These are phyloP conservation scores for Passiflora organensis DNA, from an alignment of 345 rosid genomes.

Conservation along the genomic window DNA sequence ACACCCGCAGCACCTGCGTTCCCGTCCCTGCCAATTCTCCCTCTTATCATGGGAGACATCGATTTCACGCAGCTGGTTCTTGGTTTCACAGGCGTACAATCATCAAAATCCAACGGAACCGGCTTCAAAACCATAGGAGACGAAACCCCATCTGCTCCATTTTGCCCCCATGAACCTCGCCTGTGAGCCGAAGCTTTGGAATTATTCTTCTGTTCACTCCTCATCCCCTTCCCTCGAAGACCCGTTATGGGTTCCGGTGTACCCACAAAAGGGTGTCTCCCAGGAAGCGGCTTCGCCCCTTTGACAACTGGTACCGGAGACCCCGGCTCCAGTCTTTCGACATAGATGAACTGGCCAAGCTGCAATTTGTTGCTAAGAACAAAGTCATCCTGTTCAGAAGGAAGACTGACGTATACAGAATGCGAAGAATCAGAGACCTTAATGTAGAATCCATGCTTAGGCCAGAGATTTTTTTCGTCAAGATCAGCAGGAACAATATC, in stretches of 20 bases:
- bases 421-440: conserved; percentile 94
- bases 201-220: conserved; percentile 30
- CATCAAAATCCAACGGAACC: conserved; percentile 77
- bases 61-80: conserved; percentile 29
- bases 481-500: conserved; percentile 95
- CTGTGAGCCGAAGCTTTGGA: conserved; percentile 35
- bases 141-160: conserved; percentile 30
- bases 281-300: conserved; percentile 84
- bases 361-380: conserved; percentile 89
- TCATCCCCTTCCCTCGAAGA: conserved; percentile 47
- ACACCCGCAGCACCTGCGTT: conserved; percentile 27
- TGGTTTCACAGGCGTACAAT: conserved; percentile 74
- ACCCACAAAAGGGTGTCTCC: conserved; percentile 81
- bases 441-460: conserved; percentile 85
- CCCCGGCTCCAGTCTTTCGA: conserved; percentile 82
- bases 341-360: conserved; percentile 86
- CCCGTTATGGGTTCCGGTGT: conserved; percentile 87
- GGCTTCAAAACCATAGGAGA: conserved; percentile 77
- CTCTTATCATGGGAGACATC: conserved; percentile 58
- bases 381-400: conserved; percentile 69
- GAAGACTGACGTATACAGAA: conserved; percentile 84
- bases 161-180: conserved; percentile 88
- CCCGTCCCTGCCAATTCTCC: conserved; percentile 37
- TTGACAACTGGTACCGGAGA: conserved; percentile 83
- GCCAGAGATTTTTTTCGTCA: conserved; percentile 84